phyloP scores from a whole-genome alignment of 805 yeast genomes.

The Sungouiella thailandica region DNA sequence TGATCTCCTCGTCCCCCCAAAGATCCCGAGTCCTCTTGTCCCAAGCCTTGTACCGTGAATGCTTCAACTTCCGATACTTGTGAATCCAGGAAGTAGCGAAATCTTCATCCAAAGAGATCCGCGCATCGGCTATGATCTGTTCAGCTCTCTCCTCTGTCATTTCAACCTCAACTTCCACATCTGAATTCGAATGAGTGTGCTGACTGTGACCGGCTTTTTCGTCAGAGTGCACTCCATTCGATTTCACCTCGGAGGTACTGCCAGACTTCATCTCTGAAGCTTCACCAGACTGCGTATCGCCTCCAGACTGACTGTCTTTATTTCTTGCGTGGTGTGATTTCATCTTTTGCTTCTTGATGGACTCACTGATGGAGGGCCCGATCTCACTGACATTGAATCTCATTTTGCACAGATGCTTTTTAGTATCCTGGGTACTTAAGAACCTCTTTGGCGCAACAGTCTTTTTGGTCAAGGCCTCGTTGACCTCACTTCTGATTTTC shows the following conservation, averaged over 20 bases:
- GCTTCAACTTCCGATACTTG: conserved; percentile 24
- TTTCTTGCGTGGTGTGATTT: too few relatives aligned
- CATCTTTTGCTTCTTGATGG: neutral
- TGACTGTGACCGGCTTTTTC: too few relatives aligned
- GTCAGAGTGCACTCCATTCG: neutral
- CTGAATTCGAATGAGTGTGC: neutral
- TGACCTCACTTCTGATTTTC: conserved; percentile 10
- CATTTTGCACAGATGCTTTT: too few relatives aligned
- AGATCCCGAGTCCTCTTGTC: conserved; percentile 19
- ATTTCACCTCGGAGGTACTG: neutral
- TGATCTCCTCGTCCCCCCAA: conserved; percentile 34
- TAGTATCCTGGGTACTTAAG: too few relatives aligned
- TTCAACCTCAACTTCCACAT: neutral
- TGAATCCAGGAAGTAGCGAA: conserved; percentile 32
- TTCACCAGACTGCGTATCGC: neutral
- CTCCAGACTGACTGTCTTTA: neutral
- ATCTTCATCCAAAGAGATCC: conserved; percentile 20
- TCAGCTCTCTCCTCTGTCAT: conserved; percentile 24
- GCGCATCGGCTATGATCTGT: conserved; percentile 22
- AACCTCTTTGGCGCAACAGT: neutral
- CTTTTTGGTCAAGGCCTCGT: conserved; percentile 5
- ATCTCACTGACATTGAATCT: neutral
- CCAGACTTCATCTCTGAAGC: neutral
- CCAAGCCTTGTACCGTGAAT: conserved; percentile 23
- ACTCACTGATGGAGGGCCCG: neutral